These are phyloP conservation scores for Penicillium frequentans DNA, from an alignment of 2,329 filamentous ascomycete species.

Conservation along the genomic window DNA sequence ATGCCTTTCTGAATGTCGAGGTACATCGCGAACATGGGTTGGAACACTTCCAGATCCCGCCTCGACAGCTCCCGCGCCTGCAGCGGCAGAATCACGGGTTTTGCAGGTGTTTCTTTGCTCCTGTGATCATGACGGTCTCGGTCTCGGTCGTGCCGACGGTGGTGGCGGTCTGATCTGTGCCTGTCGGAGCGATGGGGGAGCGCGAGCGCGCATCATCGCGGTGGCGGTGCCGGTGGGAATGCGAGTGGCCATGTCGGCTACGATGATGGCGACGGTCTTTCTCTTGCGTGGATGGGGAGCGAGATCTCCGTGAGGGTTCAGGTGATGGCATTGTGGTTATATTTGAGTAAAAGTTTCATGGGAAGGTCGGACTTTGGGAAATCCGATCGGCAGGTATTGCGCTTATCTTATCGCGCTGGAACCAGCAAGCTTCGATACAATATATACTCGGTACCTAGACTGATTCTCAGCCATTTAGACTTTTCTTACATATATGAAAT, in stretches of 20 bases:
- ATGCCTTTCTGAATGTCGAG: slow-evolving; percentile 83
- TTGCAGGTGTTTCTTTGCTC: slow-evolving; percentile 13
- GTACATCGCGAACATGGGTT: slow-evolving; percentile 77
- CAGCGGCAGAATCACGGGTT: slow-evolving; percentile 59
- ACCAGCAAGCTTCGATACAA: not conserved
- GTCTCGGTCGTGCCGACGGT: slow-evolving; percentile 37
- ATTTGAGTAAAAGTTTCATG: not conserved
- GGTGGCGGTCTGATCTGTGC: slow-evolving; percentile 35
- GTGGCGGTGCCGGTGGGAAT: slow-evolving; percentile 23
- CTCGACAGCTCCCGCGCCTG: slow-evolving; percentile 66
- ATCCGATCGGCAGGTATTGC: not conserved
- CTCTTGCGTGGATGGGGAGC: slow-evolving; percentile 9
- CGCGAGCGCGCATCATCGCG: slow-evolving; percentile 33
- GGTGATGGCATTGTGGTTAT: slow-evolving; percentile 17
- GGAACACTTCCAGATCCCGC: slow-evolving; percentile 65
- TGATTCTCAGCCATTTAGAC: not conserved
- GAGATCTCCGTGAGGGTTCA: slow-evolving; percentile 3
- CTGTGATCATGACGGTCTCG: slow-evolving; percentile 25
- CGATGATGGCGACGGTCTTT: slow-evolving; percentile 12
- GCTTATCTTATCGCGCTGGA: slow-evolving; percentile 11
- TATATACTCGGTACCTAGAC: not conserved
- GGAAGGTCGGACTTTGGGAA: not conserved
- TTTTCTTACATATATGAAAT: not conserved
- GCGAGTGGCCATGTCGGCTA: slow-evolving; percentile 17
- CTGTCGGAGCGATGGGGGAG: slow-evolving; percentile 35